Conservation (phyloP, 768 basidiomycete species). For the Chlorophyllum brunneum region DNA sequence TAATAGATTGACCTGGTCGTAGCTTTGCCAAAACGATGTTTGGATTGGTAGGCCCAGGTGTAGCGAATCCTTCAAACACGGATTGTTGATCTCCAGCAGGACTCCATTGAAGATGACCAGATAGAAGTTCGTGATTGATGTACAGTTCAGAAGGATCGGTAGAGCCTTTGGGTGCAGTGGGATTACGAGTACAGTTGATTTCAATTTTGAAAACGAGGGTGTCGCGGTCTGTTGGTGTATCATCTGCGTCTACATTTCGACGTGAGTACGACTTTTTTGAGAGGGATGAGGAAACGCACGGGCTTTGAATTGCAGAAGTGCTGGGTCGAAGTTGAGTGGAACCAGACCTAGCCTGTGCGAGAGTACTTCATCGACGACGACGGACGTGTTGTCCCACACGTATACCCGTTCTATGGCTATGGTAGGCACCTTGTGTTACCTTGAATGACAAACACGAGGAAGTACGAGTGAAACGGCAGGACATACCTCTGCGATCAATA, state of each 20-base stretch:
- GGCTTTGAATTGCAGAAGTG: constrained; percentile 55
- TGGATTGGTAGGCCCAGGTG: constrained; percentile 64
- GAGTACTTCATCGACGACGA: constrained; percentile 92
- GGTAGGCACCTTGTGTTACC: constrained; percentile 72
- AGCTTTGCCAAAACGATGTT: constrained; percentile 91
- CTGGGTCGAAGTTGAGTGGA: constrained; percentile 84
- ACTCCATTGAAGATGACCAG: constrained; percentile 68
- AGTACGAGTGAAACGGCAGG: neutral
- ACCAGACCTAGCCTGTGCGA: constrained; percentile 90
- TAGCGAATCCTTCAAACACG: constrained; percentile 45
- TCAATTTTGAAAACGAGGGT: constrained; percentile 85
- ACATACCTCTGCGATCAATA: constrained; percentile 89
- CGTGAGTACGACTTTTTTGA: neutral
- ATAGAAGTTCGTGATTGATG: constrained; percentile 63
- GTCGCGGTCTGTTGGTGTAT: constrained; percentile 80
- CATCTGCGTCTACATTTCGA: constrained; percentile 31
- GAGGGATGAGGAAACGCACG: constrained; percentile 24
- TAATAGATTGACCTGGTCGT: constrained; percentile 84
- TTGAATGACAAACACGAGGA: neutral
- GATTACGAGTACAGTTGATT: constrained; percentile 60
- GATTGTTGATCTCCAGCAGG: constrained; percentile 78
- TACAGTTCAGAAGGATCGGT: constrained; percentile 64
- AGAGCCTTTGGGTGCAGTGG: constrained; percentile 47
- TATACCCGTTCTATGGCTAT: constrained; percentile 89
- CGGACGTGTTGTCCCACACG: constrained; percentile 91